A percentile compares a stretch with the other conserved stretches of the same genome.
Evolutionary conservation across 139 green algal species (phyloP).

Genomic region (Chlorella vulgaris): DNA sequence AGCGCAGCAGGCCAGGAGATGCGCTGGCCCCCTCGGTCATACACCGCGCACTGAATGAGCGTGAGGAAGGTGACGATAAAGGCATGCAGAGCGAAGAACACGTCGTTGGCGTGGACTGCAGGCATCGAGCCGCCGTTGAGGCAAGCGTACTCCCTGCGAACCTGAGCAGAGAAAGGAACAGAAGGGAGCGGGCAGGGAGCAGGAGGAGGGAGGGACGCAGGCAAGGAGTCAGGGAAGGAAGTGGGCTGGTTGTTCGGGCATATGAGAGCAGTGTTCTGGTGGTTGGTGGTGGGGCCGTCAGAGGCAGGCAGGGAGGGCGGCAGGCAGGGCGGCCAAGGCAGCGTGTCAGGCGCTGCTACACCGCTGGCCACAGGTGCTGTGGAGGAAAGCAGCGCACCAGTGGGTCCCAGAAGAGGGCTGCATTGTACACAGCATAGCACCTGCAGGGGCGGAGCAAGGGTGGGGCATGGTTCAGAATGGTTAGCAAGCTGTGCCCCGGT

Average conservation of each 20-base stretch:
- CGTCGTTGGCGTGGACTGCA: conserved; percentile 68
- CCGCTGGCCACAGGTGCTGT: too few species aligned
- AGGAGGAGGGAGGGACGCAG: too few species aligned
- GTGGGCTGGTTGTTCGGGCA: too few species aligned
- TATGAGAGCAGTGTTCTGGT: too few species aligned
- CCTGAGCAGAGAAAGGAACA: too few species aligned
- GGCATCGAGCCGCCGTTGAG: conserved; percentile 42
- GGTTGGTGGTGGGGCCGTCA: too few species aligned
- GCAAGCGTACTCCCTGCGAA: conserved; percentile 52
- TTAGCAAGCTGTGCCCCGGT: neutral
- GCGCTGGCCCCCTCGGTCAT: conserved; percentile 46
- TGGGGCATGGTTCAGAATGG: neutral
- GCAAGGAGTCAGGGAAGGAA: too few species aligned
- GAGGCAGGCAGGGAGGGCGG: too few species aligned
- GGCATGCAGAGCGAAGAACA: conserved; percentile 62
- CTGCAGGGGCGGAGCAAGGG: conserved; percentile 11
- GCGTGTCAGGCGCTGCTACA: too few species aligned
- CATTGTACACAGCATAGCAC: conserved; percentile 70
- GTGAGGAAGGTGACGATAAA: conserved; percentile 41
- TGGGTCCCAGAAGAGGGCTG: conserved; percentile 53
- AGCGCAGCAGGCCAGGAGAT: conserved; percentile 20
- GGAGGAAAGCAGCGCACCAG: too few species aligned
- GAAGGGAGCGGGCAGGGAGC: too few species aligned
- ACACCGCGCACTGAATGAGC: conserved; percentile 53
- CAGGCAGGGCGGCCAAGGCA: too few species aligned